Base-by-base conservation (phyloP, 352 stramenopile species). In the Pythium sukuiense region DNA sequence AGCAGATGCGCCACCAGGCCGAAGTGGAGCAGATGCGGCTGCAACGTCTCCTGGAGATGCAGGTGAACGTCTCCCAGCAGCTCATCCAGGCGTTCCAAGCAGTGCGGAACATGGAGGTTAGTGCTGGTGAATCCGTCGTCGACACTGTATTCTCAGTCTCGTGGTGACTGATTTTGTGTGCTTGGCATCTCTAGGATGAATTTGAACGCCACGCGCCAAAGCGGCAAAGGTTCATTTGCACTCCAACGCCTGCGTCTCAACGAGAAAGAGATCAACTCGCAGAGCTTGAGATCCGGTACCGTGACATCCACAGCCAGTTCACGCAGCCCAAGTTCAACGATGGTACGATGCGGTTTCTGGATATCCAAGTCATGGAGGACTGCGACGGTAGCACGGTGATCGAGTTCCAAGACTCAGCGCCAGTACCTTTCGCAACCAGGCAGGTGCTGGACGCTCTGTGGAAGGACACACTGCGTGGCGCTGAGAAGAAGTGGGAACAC, bases 1-100 rank as follows among this genome's bases (percentile, higher is more conserved):
- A 46, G 33, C 35, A 43, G 8, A 14, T 59, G 37, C 60, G 60
- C 2, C 41, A 39, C 11, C 12, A 24, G 5, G 35, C 60, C 8
- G 60, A 66, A 41, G 27, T 27, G 14, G 53, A 66, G 11, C 60
- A 66, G 18, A 0, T 27, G 18, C 35, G 39, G n/a, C 37, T 66
- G 16, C 49, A 27, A 6, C 20, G 46, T 7, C 33, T n/a, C 2
- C 11, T 60, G 11, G 35, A 66, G 16, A 37, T 30, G n/a, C 60
- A 60, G 9, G n/a, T 52, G 13, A 43, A 27, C n/a, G 26, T 66
- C 2, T 54, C 24, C 0, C 49, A 33, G 12, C 49, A 32, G 29
- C 27, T 66, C 24, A 30, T 66, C 0, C 32, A 58, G 33, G 49
- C 58, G 7, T 24, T 66, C 16, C 35, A 60, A 30, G 60, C 39